Base-by-base conservation (phyloP, 2,329 filamentous ascomycete genomes). In the Microdochium paspali region DNA sequence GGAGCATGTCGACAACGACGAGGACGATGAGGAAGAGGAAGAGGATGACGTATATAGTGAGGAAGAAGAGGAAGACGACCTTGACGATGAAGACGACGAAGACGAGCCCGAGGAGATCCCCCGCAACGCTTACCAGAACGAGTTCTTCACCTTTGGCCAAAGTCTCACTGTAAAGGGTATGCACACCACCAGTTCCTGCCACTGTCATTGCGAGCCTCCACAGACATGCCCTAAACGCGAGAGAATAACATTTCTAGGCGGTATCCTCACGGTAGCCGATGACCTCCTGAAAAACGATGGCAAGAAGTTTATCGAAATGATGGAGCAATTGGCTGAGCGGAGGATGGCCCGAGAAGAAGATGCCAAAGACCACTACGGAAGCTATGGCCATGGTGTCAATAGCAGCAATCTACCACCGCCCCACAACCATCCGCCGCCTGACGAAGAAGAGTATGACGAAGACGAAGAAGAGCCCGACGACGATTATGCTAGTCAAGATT, bases 231-330 rank as follows among this genome's bases (percentile, higher is more conserved):
- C 39, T 50, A 48, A 53, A 51, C 53, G 49, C 53, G 46, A 55
- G 54, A 55, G 48, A 55, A 56, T 63, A 61, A 65, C 62, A 59
- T 67, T 63, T 67, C 67, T 78, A 89, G 90, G 93, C 74, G 94
- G 93, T 64, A 96, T 98, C 68, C 82, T 98, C 65, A 98, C 93
- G 56, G 93, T 98, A 62, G 93, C 93, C 66, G 93, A 98, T 73
- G 93, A 98, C 70, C 77, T 98, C 55, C 79, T 98, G 53, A 97
- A 97, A 68, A 98, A 98, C 68, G 93, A 98, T 67, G 93, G 93
- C 60, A 95, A 95, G 68, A 95, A 95, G 63, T 98, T 98, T 71
- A 98, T 98, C 68, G 93, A 98, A 66, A 98, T 98, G 93, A 98
- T 98, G 93, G 93, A 98, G 67, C 91, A 97, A 70, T 79, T 98